A percentile compares a stretch with the other conserved stretches of the same genome.
Conservation (phyloP, 2,329 filamentous ascomycete species). For the Plenodomus tracheiphilus region DNA sequence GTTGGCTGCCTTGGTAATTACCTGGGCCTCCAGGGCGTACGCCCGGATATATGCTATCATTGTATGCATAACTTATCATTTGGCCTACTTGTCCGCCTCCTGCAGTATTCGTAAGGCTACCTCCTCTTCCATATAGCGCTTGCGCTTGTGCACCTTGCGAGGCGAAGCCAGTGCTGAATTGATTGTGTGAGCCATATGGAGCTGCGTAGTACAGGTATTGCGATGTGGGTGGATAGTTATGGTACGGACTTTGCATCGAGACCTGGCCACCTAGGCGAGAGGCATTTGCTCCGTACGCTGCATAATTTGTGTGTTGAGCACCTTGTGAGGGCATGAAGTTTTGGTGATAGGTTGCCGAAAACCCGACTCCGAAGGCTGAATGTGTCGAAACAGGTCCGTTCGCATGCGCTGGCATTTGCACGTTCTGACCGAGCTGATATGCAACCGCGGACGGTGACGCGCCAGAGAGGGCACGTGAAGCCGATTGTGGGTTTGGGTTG, state of each 20-base stretch:
- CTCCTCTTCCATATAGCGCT: constrained; percentile 35
- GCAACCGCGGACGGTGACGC: constrained; percentile 46
- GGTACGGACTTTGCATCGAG: constrained; percentile 33
- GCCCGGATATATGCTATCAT: constrained; percentile 22
- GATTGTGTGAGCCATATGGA: constrained; percentile 35
- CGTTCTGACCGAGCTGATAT: constrained; percentile 45
- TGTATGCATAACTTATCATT: constrained; percentile 22
- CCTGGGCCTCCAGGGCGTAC: constrained; percentile 14
- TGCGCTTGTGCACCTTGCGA: constrained; percentile 29
- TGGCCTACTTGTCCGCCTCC: constrained; percentile 11
- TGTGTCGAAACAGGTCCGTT: constrained; percentile 27
- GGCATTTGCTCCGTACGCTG: constrained; percentile 27
- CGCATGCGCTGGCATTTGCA: constrained; percentile 38
- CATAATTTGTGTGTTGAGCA: constrained; percentile 27
- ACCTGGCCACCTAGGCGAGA: constrained; percentile 25
- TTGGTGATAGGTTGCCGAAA: constrained; percentile 32
- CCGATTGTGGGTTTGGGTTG: constrained; percentile 16
- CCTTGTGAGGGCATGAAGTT: constrained; percentile 30
- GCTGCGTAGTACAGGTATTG: constrained; percentile 43
- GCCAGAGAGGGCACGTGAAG: constrained; percentile 41
- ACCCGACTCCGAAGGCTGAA: constrained; percentile 31
- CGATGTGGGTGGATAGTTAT: constrained; percentile 34
- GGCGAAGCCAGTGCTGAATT: constrained; percentile 30
- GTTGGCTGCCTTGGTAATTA: constrained; percentile 18
- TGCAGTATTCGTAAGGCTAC: constrained; percentile 23